phyloP scores from a whole-genome alignment of 2,329 filamentous ascomycete species.

The Lasiodiplodia sp. region DNA sequence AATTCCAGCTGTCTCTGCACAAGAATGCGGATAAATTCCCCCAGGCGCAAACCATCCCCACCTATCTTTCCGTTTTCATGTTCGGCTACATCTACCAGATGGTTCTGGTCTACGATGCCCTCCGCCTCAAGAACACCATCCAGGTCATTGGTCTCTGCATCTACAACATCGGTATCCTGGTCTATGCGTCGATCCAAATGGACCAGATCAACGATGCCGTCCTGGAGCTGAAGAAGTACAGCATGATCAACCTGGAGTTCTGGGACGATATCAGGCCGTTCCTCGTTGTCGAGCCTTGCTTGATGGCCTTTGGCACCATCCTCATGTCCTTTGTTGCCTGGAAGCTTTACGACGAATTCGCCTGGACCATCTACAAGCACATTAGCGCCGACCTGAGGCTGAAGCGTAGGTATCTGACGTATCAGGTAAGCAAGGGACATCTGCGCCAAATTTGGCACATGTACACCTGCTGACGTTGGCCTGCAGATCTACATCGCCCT shows the following conservation, averaged over 20 bases:
- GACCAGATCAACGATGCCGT: conserved; percentile 86
- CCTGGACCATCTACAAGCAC: conserved; percentile 99
- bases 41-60: conserved; percentile 76
- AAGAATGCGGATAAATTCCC: conserved; percentile 50
- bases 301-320: conserved; percentile 79
- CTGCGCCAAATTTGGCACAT: conserved; percentile 1
- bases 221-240: conserved; percentile 54
- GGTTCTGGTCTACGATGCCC: conserved; percentile 88
- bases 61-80: conserved; percentile 94
- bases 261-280: conserved; percentile 77
- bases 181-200: conserved; percentile 92
- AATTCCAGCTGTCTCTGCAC: conserved; percentile 72
- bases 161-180: conserved; percentile 88
- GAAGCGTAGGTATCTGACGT: conserved; percentile 95
- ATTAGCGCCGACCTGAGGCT: conserved; percentile 96
- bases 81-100: conserved; percentile 96
- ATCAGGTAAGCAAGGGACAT: conserved; percentile 72
- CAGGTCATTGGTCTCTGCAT: conserved; percentile 95
- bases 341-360: conserved; percentile 98
- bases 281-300: conserved; percentile 82
- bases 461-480: conserved; percentile 18
- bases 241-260: conserved; percentile 61
- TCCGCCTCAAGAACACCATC: conserved; percentile 96
- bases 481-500: conserved; percentile 92
- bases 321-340: conserved; percentile 80